Evolutionary conservation across 164 flowering plant species (phyloP), one percentile per base, ranked within the genome.

Genomic region (Taxillus chinensis): DNA sequence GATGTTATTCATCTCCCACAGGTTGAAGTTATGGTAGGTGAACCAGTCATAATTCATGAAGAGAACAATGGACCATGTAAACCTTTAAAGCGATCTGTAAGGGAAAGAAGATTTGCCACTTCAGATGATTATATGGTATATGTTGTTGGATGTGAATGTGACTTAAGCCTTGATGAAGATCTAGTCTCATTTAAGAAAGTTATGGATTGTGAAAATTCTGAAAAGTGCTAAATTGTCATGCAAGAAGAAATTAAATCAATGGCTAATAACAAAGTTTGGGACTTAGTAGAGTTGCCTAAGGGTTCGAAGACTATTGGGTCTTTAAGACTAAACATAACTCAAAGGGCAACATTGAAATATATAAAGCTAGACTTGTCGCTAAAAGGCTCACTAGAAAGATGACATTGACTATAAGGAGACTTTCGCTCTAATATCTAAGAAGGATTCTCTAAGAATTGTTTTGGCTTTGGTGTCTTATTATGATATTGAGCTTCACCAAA

Each of bases 401-500:
- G 57, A 13, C 40, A 55, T 55, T 15, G 57, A 55, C 37, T 38
- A 55, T 55, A 55, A 55, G 6, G 37, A 55, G 7, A 55, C 57
- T 37, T 55, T 11, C n/a, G n/a, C n/a, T 55, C 57, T 37, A 8
- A 8, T 55, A 8, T 55, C 57, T 3, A 17, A 7, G 40, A 55
- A 55, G 12, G 38, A 55, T 17, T 55, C 37, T 7, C 16, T 55
- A 6, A 55, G 40, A 11, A 55, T 11, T 5, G 16, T 55, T 17
- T 11, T 55, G 57, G 57, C 57, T 38, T 38, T 55, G 8, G 38
- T 55, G 57, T 17, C 57, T 17, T 37, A 55, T 55, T 55, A 55
- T 55, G 57, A 55, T 38, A 8, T 55, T 3, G 57, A 55, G 57
- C 16, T 55, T 11, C 57, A 55, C 40, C 57, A 55, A 55, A 55